Percentiles rank a stretch among this genome's conserved stretches.
Conservation (phyloP, 2,329 filamentous ascomycete genomes). For the Lomentospora prolificans region DNA sequence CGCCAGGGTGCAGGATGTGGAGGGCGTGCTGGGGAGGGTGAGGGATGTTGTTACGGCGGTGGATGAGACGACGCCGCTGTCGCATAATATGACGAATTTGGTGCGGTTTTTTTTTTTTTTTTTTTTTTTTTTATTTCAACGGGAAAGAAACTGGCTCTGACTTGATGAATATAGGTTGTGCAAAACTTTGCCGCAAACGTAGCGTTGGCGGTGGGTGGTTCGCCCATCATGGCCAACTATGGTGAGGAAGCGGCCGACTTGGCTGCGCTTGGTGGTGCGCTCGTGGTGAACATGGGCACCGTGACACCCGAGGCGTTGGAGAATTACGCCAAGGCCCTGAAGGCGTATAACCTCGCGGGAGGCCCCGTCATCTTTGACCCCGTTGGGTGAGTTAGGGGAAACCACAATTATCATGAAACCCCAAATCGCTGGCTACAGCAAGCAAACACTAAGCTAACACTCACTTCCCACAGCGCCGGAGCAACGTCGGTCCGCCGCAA, state of each 20-base stretch:
- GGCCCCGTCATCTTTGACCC: conserved; percentile 79
- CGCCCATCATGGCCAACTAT: conserved; percentile 90
- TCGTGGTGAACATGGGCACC: conserved; percentile 94
- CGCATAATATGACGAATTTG: conserved; percentile 95
- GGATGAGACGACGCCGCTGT: conserved; percentile 56
- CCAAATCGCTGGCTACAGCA: no score
- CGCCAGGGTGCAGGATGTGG: background rate
- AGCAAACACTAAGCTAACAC: no score
- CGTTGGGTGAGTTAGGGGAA: conserved; percentile 51
- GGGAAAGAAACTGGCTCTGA: background rate
- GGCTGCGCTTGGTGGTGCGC: conserved; percentile 62
- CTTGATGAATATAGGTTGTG: conserved; percentile 63
- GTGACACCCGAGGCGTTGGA: conserved; percentile 64
- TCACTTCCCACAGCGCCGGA: conserved; percentile 46
- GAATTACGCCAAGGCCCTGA: conserved; percentile 64
- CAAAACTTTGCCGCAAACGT: conserved; percentile 94
- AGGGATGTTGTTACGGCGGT: conserved; percentile 49
- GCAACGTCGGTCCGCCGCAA: conserved; percentile 65
- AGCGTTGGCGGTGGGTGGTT: conserved; percentile 72
- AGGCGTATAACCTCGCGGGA: conserved; percentile 69
- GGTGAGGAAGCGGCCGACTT: conserved; percentile 74
- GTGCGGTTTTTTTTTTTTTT: conserved; percentile 24
- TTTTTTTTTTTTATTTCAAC: background rate
- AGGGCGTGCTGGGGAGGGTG: conserved; percentile 8
- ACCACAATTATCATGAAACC: background rate